Evolutionary conservation across 2,329 filamentous ascomycete genomes (phyloP).

Genomic region (Fusarium chaquense): DNA sequence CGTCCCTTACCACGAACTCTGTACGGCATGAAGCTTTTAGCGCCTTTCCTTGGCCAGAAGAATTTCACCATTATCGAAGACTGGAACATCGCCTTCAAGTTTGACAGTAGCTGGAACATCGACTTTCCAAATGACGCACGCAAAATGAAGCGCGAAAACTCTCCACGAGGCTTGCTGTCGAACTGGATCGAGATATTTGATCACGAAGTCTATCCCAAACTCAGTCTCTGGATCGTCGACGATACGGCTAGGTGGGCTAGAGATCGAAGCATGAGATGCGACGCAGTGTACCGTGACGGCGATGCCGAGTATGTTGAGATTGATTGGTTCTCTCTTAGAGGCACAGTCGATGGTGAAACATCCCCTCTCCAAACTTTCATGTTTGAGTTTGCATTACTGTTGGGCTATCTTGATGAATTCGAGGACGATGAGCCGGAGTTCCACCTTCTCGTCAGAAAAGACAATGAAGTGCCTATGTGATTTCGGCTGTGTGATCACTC

Average conservation of each 20-base stretch:
- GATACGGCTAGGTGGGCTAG: background rate
- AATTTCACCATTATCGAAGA: background rate
- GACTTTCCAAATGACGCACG: rapidly evolving
- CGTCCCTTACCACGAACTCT: rapidly evolving
- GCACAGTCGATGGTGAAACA: too few species aligned
- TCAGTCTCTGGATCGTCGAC: background rate
- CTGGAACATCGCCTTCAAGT: background rate
- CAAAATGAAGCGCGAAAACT: rapidly evolving
- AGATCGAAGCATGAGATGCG: too few species aligned
- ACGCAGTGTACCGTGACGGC: too few species aligned
- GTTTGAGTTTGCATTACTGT: too few species aligned
- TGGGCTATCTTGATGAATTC: too few species aligned
- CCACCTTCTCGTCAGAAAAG: too few species aligned
- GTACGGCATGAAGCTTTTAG: background rate
- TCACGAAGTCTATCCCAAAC: rapidly evolving
- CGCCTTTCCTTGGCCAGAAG: background rate
- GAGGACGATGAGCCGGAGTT: too few species aligned
- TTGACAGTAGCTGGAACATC: background rate
- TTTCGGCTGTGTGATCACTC: too few species aligned
- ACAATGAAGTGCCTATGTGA: too few species aligned
- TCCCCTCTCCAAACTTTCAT: too few species aligned
- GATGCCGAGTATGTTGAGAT: too few species aligned
- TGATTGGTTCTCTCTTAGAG: too few species aligned
- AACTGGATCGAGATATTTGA: background rate
- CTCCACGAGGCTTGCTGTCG: background rate